Evolutionary conservation across 768 basidiomycete genomes (phyloP).

Genomic region (Porphyrellus cyaneotinctus): DNA sequence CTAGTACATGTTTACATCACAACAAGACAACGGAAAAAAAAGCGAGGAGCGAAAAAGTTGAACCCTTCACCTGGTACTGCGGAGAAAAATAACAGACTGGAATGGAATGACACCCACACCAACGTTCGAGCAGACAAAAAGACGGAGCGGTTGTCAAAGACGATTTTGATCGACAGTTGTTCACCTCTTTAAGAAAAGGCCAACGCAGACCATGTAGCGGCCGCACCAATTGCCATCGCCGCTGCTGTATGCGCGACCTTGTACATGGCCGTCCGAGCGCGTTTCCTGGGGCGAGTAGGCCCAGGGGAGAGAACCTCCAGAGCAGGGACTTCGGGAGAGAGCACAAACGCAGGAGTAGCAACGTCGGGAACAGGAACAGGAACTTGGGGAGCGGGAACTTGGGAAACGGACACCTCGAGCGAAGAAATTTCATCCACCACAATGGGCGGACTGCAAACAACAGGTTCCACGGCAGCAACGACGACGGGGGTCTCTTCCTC

Average conservation of each 20-base stretch:
- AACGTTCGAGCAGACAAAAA: background rate
- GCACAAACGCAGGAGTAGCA: background rate
- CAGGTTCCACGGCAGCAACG: background rate
- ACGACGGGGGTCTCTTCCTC: constrained; percentile 2
- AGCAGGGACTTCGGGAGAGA: background rate
- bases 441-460: background rate
- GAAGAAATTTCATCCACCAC: background rate
- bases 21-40: background rate
- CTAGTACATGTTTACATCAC: constrained; percentile 4
- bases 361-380: background rate
- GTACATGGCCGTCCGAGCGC: constrained; percentile 37
- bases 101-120: background rate
- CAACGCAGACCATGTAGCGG: constrained; percentile 68
- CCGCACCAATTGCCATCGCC: constrained; percentile 62
- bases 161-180: background rate
- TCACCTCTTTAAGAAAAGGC: constrained; percentile 50
- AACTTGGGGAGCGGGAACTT: constrained; percentile 1
- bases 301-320: background rate
- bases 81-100: background rate
- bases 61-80: too few species aligned
- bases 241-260: constrained; percentile 56
- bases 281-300: constrained; percentile 38
- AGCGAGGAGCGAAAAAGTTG: too few species aligned
- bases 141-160: background rate
- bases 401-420: constrained; percentile 2